Percentiles rank a stretch among this genome's conserved stretches.
These are phyloP conservation scores for Arabis alpina DNA, from an alignment of 345 rosid genomes.

Conservation along the genomic window DNA sequence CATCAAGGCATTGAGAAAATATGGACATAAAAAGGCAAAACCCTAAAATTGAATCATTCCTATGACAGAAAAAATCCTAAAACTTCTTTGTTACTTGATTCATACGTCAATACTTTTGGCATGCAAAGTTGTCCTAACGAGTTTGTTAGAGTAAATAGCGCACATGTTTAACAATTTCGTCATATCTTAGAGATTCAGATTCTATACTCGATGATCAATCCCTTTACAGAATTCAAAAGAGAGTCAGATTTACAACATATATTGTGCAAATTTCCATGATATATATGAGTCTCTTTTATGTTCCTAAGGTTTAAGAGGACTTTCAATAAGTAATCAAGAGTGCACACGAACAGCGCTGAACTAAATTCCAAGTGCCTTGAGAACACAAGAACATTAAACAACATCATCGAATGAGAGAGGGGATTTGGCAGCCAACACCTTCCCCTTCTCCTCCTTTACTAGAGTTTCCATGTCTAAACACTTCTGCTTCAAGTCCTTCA, in stretches of 20 bases:
- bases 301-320: background rate
- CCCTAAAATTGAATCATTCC: background rate
- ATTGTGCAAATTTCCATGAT: background rate
- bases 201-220: background rate
- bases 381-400: background rate
- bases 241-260: background rate
- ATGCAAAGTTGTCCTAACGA: background rate
- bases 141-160: background rate
- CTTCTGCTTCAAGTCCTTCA: constrained; percentile 1
- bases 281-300: background rate
- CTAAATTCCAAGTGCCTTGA: background rate
- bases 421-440: constrained; percentile 22
- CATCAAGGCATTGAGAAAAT: background rate
- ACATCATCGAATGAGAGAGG: constrained; percentile 16
- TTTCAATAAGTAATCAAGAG: constrained; percentile 1
- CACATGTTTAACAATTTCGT: no score
- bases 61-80: background rate
- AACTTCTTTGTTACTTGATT: background rate
- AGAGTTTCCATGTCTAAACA: constrained; percentile 24
- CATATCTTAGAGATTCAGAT: background rate
- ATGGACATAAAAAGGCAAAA: background rate
- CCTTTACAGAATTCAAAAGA: background rate
- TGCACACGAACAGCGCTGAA: background rate
- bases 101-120: background rate
- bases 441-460: constrained; percentile 15